phyloP scores from a whole-genome alignment of 805 yeast genomes.

The Debaryomyces prosopidis region DNA sequence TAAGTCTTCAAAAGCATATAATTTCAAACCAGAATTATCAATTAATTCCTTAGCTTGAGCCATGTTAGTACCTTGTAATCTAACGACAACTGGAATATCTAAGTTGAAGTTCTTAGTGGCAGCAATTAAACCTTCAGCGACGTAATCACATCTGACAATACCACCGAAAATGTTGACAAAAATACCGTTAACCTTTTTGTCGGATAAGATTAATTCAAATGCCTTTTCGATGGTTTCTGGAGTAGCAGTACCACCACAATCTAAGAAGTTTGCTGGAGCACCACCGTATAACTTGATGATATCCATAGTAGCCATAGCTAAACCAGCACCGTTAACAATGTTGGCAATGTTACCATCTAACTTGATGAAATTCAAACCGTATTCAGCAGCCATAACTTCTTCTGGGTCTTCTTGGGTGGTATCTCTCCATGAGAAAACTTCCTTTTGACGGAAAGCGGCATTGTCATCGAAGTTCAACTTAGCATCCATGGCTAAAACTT shows the following conservation, averaged over 20 bases:
- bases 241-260: slow-evolving; percentile 99
- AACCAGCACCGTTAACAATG: slow-evolving; percentile 99
- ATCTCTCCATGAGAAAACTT: slow-evolving; percentile 96
- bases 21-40: slow-evolving; percentile 85
- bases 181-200: slow-evolving; percentile 87
- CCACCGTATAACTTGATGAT: slow-evolving; percentile 98
- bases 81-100: slow-evolving; percentile 92
- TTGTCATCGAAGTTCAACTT: slow-evolving; percentile 97
- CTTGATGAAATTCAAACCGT: slow-evolving; percentile 93
- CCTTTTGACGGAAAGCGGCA: slow-evolving; percentile 92
- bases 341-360: slow-evolving; percentile 98
- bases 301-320: slow-evolving; percentile 99
- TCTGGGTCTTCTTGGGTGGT: slow-evolving; percentile 96
- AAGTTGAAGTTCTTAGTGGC: slow-evolving; percentile 91
- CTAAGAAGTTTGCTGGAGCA: slow-evolving; percentile 97
- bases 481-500: slow-evolving; percentile 98
- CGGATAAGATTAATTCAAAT: slow-evolving; percentile 87
- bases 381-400: slow-evolving; percentile 88
- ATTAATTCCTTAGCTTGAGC: slow-evolving; percentile 86
- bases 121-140: slow-evolving; percentile 95
- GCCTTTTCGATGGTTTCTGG: slow-evolving; percentile 98
- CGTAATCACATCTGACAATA: slow-evolving; percentile 98
- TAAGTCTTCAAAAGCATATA: slow-evolving; percentile 86
- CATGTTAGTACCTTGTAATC: slow-evolving; percentile 98
- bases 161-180: slow-evolving; percentile 99